A percentile compares a stretch with the other conserved stretches of the same genome.
phyloP scores from a whole-genome alignment of 345 rosid genomes.

The Sisymbrium irio region DNA sequence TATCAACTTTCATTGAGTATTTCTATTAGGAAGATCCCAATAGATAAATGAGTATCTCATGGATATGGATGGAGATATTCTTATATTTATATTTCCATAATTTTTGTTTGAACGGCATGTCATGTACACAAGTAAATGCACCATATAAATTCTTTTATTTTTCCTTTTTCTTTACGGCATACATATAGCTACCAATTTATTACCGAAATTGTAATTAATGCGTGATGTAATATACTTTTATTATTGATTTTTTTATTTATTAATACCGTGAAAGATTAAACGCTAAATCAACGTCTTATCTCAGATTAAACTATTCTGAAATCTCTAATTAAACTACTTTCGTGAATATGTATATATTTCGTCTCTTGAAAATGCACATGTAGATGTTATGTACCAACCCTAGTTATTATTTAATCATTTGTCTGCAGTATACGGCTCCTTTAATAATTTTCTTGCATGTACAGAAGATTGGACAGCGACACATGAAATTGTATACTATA shows the following conservation, averaged over 20 bases:
- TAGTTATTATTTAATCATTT: constrained; percentile 3
- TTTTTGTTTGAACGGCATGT: constrained; percentile 10
- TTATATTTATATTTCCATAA: background rate
- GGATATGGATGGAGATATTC: no score
- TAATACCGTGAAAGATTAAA: background rate
- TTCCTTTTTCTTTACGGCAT: background rate
- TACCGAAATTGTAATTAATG: background rate
- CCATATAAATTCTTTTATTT: background rate
- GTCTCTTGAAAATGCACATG: background rate
- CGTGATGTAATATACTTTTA: background rate
- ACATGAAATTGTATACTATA: background rate
- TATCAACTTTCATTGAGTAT: no score
- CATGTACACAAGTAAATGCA: background rate
- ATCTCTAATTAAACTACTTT: background rate
- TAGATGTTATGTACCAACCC: constrained; percentile 4
- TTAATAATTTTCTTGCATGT: constrained; percentile 23
- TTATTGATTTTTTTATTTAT: background rate
- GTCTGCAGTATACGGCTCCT: constrained; percentile 12
- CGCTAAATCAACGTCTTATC: background rate
- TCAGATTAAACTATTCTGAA: background rate
- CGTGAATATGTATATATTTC: background rate
- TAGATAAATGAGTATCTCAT: no score
- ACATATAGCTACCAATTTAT: background rate
- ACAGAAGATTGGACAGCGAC: constrained; percentile 24
- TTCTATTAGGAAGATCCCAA: no score